phyloP scores from a whole-genome alignment of 1,139 yeast genomes.

The Waltiozyma sp. region DNA sequence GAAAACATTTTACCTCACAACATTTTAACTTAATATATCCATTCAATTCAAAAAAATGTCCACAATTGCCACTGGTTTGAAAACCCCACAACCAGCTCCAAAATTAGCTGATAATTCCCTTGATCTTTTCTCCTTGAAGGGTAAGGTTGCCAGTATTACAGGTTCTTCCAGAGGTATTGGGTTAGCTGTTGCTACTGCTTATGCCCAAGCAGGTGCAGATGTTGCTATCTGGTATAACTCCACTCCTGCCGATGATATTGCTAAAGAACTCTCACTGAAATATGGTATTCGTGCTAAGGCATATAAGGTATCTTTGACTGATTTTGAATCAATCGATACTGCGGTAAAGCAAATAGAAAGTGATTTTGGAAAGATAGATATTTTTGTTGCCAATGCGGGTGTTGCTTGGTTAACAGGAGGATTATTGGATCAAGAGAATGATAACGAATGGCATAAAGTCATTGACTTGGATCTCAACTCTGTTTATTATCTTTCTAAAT shows the following conservation, averaged over 20 bases:
- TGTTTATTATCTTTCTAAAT: constrained; percentile 64
- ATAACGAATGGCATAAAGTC: constrained; percentile 55
- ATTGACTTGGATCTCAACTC: constrained; percentile 67
- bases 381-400: constrained; percentile 88
- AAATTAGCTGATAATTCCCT: constrained; percentile 22
- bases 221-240: constrained; percentile 78
- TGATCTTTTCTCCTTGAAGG: constrained; percentile 57
- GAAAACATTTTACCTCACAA: too few species aligned
- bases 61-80: constrained; percentile 14
- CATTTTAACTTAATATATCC: too few species aligned
- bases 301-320: constrained; percentile 60
- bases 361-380: constrained; percentile 72
- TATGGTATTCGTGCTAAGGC: constrained; percentile 63
- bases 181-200: constrained; percentile 72
- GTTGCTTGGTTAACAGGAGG: constrained; percentile 77
- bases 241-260: constrained; percentile 50
- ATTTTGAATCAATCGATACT: constrained; percentile 44
- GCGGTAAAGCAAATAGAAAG: constrained; percentile 46
- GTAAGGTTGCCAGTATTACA: constrained; percentile 80
- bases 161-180: constrained; percentile 89
- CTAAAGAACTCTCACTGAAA: constrained; percentile 42
- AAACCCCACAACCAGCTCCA: constrained; percentile 20
- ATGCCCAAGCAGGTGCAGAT: constrained; percentile 86
- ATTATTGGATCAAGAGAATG: constrained; percentile 45
- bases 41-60: neutral